Evolutionary conservation across 2,329 filamentous ascomycete species (phyloP).

Genomic region (Claviceps digitariae): DNA sequence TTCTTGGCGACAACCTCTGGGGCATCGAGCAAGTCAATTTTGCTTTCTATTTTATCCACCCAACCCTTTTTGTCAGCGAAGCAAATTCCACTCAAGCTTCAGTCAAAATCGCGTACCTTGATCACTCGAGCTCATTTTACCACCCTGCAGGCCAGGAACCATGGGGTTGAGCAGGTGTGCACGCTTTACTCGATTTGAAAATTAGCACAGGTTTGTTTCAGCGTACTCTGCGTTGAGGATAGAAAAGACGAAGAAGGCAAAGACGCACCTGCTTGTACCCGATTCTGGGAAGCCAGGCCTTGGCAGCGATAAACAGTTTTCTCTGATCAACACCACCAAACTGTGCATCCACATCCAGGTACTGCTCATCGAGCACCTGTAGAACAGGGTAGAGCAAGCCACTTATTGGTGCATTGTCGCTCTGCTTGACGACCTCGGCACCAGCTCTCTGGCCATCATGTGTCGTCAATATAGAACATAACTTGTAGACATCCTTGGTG

Average conservation of each 20-base stretch:
- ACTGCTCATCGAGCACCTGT: constrained; percentile 82
- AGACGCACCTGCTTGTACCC: constrained; percentile 55
- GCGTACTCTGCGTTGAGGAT: not conserved
- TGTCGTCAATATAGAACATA: constrained; percentile 57
- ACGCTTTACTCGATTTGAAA: constrained; percentile 11
- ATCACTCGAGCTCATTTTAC: constrained; percentile 76
- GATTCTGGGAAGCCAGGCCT: constrained; percentile 72
- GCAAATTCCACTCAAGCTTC: too few species aligned
- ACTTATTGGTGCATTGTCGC: constrained; percentile 55
- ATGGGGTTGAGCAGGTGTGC: constrained; percentile 49
- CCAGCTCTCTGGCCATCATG: constrained; percentile 83
- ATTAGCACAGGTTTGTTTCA: not conserved
- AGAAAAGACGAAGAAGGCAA: too few species aligned
- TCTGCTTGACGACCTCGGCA: constrained; percentile 89
- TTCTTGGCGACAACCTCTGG: constrained; percentile 67
- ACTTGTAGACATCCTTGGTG: constrained; percentile 75
- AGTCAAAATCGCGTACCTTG: too few species aligned
- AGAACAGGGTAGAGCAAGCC: constrained; percentile 35
- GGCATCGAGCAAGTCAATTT: constrained; percentile 84
- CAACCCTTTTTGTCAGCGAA: not conserved
- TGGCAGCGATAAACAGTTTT: constrained; percentile 78
- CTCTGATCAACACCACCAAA: constrained; percentile 77
- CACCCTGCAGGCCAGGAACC: constrained; percentile 72
- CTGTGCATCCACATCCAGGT: constrained; percentile 77
- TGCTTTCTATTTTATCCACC: constrained; percentile 59